A percentile compares a stretch with the other conserved stretches of the same genome.
Evolutionary conservation across 2,329 filamentous ascomycete genomes (phyloP).

Genomic region (Scedosporium boydii): DNA sequence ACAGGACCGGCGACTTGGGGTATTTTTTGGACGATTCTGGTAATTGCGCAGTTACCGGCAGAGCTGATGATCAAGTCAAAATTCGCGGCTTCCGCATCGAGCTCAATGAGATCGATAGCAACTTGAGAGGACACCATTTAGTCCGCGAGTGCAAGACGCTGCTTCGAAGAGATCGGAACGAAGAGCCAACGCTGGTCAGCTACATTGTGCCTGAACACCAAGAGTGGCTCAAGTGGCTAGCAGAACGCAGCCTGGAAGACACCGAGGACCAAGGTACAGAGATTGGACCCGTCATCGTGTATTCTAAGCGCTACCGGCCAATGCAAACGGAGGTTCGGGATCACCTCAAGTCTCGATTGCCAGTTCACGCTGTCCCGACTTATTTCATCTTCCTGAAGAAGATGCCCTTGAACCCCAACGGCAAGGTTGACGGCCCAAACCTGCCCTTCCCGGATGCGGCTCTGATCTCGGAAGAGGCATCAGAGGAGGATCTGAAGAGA

Average conservation of each 20-base stretch:
- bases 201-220: slow-evolving; percentile 79
- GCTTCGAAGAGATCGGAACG: slow-evolving; percentile 71
- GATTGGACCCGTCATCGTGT: slow-evolving; percentile 13
- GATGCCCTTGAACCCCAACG: slow-evolving; percentile 49
- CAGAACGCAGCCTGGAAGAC: slow-evolving; percentile 1
- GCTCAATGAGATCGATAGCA: slow-evolving; percentile 82
- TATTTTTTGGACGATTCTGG: no score
- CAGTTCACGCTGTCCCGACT: slow-evolving; percentile 23
- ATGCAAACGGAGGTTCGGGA: slow-evolving; percentile 25
- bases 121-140: slow-evolving; percentile 63
- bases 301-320: slow-evolving; percentile 27
- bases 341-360: slow-evolving; percentile 24
- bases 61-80: slow-evolving; percentile 36
- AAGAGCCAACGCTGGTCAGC: slow-evolving; percentile 78
- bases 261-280: neutral
- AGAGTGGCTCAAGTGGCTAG: slow-evolving; percentile 63
- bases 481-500: slow-evolving; percentile 39
- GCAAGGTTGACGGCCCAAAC: slow-evolving; percentile 69
- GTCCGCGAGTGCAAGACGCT: slow-evolving; percentile 81
- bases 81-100: slow-evolving; percentile 94
- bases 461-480: slow-evolving; percentile 7
- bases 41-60: no score
- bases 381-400: slow-evolving; percentile 20
- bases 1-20: no score
- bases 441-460: slow-evolving; percentile 56